Evolutionary conservation across 768 basidiomycete genomes (phyloP), one percentile per base, ranked within the genome.

Genomic region (Glaciozyma antarctica): DNA sequence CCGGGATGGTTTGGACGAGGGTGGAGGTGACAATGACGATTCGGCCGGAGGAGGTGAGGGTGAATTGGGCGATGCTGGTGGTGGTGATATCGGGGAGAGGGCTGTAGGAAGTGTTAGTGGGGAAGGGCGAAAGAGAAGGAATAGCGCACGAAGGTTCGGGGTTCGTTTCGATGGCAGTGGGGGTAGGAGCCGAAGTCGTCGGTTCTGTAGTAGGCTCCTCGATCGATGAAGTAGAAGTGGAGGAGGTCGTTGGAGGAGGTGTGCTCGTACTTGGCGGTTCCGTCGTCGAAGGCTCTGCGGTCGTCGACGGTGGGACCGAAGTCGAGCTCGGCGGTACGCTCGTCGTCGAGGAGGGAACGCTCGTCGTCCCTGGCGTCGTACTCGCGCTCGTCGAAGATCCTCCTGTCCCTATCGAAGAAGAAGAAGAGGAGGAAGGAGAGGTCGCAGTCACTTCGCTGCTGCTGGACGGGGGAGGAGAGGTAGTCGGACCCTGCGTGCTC

Each of bases 1-100:
- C 58, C 16, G 24, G 17, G 26, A 60, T 34, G 9, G 63, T 64
- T 0, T 65, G 63, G 34, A 62, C 61, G 32, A 62, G 34, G 15
- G 66, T 44, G 1, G 67, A 67, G 5, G 71, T 71, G 51, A 69
- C 43, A 16, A 71, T 47, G n/a, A 71, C 63, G 41, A 69, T 65
- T 3, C 54, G 45, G 19, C 71, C 71, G 2, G 67, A 65, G 8
- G 62, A 57, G 10, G 71, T 71, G 38, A 66, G 56, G 0, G 68
- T 69, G 62, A 59, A 66, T 30, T 63, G 34, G 0, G 62, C 30
- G 7, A 52, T 54, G 1, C 45, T 26, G 3, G 62, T 64, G 0
- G 65, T 69, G 47, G 47, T 48, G 8, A 48, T 16, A 15, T 30
- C 28, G 17, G 53, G 13, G 53, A 22, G 13, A 15, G 24, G 34